Percentiles rank a stretch among this genome's conserved stretches.
Evolutionary conservation across 805 yeast genomes (phyloP).

Genomic region (Suhomyces sp.): DNA sequence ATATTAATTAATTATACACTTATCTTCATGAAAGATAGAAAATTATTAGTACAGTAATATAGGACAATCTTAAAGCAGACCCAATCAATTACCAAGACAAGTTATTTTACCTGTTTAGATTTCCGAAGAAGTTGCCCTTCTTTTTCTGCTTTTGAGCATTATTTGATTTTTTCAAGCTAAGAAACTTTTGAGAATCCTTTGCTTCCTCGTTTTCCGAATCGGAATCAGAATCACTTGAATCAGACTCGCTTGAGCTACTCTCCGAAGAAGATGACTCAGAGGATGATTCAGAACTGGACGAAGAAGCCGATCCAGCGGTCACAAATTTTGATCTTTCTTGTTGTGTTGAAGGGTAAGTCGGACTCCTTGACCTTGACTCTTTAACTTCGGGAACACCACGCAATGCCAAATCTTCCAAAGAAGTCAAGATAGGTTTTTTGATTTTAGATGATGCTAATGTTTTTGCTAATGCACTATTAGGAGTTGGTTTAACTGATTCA

Average conservation of each 20-base stretch:
- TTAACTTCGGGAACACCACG: conserved; percentile 69
- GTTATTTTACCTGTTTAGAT: conserved; percentile 20
- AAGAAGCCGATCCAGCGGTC: no score
- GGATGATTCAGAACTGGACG: no score
- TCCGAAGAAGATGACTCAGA: no score
- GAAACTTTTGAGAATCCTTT: no score
- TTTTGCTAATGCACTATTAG: conserved; percentile 2
- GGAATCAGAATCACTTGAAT: no score
- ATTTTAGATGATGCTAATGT: conserved; percentile 8
- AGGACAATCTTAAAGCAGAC: no score
- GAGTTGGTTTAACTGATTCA: no score
- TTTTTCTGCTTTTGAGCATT: conserved; percentile 9
- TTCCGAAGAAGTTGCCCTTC: conserved; percentile 23
- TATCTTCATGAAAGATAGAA: neutral
- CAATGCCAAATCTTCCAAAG: conserved; percentile 58
- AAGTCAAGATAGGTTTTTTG: conserved; percentile 42
- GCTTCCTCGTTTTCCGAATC: no score
- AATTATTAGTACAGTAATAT: no score
- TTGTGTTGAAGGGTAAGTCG: neutral
- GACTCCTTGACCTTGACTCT: conserved; percentile 33
- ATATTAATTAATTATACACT: neutral
- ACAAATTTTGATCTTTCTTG: no score
- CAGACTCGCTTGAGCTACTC: no score
- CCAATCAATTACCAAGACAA: no score
- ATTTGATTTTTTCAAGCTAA: conserved; percentile 23